Evolutionary conservation across 768 basidiomycete genomes (phyloP), one percentile per base, ranked within the genome.

Genomic region (Collybia nuda): DNA sequence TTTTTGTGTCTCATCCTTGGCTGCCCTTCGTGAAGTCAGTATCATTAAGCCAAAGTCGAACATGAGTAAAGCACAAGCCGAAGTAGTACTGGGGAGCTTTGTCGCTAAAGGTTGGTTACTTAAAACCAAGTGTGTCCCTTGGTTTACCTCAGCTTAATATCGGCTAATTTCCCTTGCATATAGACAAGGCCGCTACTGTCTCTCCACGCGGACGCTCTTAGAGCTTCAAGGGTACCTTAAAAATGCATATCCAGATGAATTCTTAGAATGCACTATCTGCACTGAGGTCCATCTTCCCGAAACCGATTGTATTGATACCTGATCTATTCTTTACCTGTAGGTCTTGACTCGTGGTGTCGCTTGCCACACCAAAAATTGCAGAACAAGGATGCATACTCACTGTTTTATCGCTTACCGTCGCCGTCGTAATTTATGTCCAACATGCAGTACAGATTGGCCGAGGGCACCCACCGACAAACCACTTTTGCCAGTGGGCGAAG

Each of bases 81-180:
- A 91, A 67, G 67, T 75, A 15, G 78, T 90, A 12, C 70, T 95
- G 12, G 71, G 76, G 23, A 93, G 88, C 58, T 90, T 95, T 60
- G 88, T 93, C 0, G 86, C 90, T n/a, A 84, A 81, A 58, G 87
- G 86, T 12, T 91, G 87, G 90, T 67, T 89, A 8, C 52, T 80
- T 40, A 85, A 84, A 70, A 90, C 85, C 86, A 79, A 76, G 86
- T 85, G 60, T 22, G 18, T 14, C 47, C 11, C 35, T 42, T 18
- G n/a, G 23, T 3, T 19, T 15, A 9, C 6, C 24, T 28, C 17
- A 17, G 18, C n/a, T 5, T 23, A 32, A 15, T n/a, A 18, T 19
- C 19, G 22, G 44, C 37, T 14, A 41, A 21, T 55, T 55, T 53
- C 37, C 3, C 51, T 56, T 53, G 47, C 48, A 37, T 21, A n/a